Evolutionary conservation across 352 stramenopile species (phyloP).

Genomic region (Elongisporangium anandrum): DNA sequence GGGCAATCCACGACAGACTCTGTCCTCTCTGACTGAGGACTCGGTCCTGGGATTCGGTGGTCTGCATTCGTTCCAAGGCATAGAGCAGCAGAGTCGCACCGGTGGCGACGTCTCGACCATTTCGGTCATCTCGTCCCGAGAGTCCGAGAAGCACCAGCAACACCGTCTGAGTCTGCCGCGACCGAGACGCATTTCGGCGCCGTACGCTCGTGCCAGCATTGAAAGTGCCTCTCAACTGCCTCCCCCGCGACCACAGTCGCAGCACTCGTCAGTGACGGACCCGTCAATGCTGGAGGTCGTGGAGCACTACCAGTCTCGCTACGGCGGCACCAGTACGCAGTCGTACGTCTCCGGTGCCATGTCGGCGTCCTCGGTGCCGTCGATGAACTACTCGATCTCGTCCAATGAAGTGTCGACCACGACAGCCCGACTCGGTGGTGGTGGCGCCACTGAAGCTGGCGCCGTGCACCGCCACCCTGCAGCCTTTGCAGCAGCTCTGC

Average conservation of each 20-base stretch:
- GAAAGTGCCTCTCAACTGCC: background rate
- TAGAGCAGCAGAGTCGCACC: slow-evolving; percentile 13
- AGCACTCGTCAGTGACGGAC: background rate
- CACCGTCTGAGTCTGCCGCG: slow-evolving; percentile 42
- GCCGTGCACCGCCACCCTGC: slow-evolving; percentile 18
- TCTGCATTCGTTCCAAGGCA: slow-evolving; percentile 12
- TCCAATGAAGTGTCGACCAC: background rate
- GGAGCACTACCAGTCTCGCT: slow-evolving; percentile 46
- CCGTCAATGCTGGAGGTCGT: slow-evolving; percentile 56
- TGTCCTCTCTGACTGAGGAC: slow-evolving; percentile 23
- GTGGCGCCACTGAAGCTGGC: background rate
- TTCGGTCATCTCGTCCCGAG: slow-evolving; percentile 57
- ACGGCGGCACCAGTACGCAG: slow-evolving; percentile 12
- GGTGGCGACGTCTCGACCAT: slow-evolving; percentile 38
- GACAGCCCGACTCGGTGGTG: slow-evolving; percentile 10
- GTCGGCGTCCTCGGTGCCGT: slow-evolving; percentile 29
- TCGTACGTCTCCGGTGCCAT: slow-evolving; percentile 20
- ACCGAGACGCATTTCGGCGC: background rate
- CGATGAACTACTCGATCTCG: slow-evolving; percentile 18
- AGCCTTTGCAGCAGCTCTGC: slow-evolving; percentile 20
- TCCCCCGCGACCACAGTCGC: background rate
- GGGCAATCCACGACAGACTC: slow-evolving; percentile 16
- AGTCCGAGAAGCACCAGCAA: slow-evolving; percentile 69
- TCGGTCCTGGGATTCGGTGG: slow-evolving; percentile 16
- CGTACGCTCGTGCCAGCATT: background rate